Evolutionary conservation across 1,284 basidiomycete species (phyloP), one percentile per base, ranked within the genome.

Genomic region (Meira miltonrushii): DNA sequence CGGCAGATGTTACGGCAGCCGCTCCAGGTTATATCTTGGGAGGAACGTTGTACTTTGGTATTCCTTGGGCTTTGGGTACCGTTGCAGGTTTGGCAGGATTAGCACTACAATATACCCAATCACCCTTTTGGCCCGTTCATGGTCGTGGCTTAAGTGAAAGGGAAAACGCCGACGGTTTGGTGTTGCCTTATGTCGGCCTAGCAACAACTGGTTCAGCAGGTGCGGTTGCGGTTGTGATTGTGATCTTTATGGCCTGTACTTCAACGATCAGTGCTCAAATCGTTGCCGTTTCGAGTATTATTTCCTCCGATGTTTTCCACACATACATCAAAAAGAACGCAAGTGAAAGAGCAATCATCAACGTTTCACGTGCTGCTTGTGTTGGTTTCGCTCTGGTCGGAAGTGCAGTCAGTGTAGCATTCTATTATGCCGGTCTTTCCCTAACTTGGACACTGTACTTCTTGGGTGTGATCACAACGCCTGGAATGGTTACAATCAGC

Each of bases 391-490:
- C 71, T n/a, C 51, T 75, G 52, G 61, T 75, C 11, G 62, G 66
- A 4, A 60, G 57, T 8, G 71, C 48, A 0, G 67, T 74, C 21
- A 59, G 56, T 2, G 61, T 64, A 11, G 67, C 63, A 55, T 60
- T 74, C 1, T 66, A 65, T 61, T 67, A 73, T 55, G 56, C 61
- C 23, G 72, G 72, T 12, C 64, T 73, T 21, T 57, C 44, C 8
- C 46, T 74, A 19, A 74, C 69, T 7, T 74, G 72, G 72, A 73
- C 69, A 13, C 58, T 75, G 17, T 75, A 75, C 59, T 72, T 74
- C 23, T 44, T 64, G 2, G 63, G 61, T 15, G 61, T 66, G 49
- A 51, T 66, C 41, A 54, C 54, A 28, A 51, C 44, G 28, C 64
- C 64, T 21, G 64, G 64, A 10, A 47, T 60, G 44, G 39, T 66